Base-by-base conservation (phyloP, 345 rosid species). In the Lenwebbia sp. region DNA sequence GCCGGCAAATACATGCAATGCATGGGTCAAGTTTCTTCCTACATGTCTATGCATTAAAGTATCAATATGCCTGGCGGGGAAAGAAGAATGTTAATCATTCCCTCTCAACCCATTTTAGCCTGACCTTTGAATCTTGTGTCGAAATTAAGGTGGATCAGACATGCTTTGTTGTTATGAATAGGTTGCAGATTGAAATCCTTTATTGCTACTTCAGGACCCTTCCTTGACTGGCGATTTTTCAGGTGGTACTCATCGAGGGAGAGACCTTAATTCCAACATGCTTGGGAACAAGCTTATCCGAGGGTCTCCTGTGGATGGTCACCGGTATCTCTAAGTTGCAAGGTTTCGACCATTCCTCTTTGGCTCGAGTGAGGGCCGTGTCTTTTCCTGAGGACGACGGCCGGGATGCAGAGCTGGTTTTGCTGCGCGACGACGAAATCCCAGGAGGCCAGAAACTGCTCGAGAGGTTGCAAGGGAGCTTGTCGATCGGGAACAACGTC, bases 191-290 rank as follows among this genome's bases (percentile, higher is more conserved):
- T 47, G 28, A 12, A 44, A 47, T 13, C 52, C 30, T n/a, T 12
- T 15, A 23, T 44, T 13, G 33, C 10, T 49, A 81, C 33, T 23
- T 47, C 19, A 44, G 83, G 17, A 23, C 83, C 33, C 84, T 53
- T 51, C 78, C 70, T 82, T 21, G 82, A 47, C 54, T 85, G 83
- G 84, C 51, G 56, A 82, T 88, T 55, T 86, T 90, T 51, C 89
- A 95, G 99, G 92, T 92, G 85, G 87, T 93, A 52, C 88, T 92
- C 37, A 87, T 91, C 17, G 85, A 75, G 8, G 95, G 93, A 84
- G 98, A 94, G 83, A 91, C 84, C 87, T 95, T 96, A 91, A 90
- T 96, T 84, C 98, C 99, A 2, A 96, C 99, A 49, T 91, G 96
- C 87, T 85, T 95, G 54, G 86, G 89, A 4, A 54, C 91, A 56